Evolutionary conservation across 2,329 filamentous ascomycete genomes (phyloP).

Genomic region (Neopestalotiopsis sp.): DNA sequence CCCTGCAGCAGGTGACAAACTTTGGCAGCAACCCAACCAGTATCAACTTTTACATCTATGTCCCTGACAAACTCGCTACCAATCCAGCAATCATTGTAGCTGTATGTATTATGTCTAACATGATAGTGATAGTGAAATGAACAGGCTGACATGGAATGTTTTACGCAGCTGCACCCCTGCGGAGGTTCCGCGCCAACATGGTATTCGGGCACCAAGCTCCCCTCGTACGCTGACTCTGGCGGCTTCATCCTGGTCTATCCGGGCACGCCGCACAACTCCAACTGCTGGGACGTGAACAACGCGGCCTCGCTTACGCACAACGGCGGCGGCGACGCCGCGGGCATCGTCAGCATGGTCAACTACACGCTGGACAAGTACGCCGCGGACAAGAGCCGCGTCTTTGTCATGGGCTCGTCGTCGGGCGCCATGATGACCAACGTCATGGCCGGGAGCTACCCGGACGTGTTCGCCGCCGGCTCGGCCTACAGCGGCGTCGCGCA

Average conservation of each 20-base stretch:
- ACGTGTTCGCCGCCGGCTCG: conserved; percentile 27
- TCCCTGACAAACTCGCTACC: conserved; percentile 42
- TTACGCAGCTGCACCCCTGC: conserved; percentile 23
- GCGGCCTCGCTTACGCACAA: conserved; percentile 26
- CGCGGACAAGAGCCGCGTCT: conserved; percentile 20
- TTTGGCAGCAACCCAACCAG: conserved; percentile 50
- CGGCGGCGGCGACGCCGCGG: conserved; percentile 25
- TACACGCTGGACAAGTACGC: conserved; percentile 24
- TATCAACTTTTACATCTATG: conserved; percentile 51
- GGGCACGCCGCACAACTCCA: conserved; percentile 21
- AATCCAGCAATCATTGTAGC: conserved; percentile 34
- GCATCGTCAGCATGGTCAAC: conserved; percentile 28
- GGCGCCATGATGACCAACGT: conserved; percentile 31
- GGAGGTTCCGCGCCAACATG: conserved; percentile 23
- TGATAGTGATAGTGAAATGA: not conserved
- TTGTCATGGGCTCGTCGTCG: conserved; percentile 24
- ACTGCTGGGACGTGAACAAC: conserved; percentile 31
- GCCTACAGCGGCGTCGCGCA: conserved; percentile 24
- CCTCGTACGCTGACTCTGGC: conserved; percentile 22
- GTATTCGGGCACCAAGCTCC: conserved; percentile 24
- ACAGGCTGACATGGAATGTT: not conserved
- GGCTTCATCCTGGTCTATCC: conserved; percentile 26
- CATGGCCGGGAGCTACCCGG: conserved; percentile 27
- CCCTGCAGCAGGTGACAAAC: conserved; percentile 38
- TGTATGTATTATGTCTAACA: conserved; percentile 16